Base-by-base conservation (phyloP, 2,329 filamentous ascomycete species). In the Arachnopeziza araneosa region DNA sequence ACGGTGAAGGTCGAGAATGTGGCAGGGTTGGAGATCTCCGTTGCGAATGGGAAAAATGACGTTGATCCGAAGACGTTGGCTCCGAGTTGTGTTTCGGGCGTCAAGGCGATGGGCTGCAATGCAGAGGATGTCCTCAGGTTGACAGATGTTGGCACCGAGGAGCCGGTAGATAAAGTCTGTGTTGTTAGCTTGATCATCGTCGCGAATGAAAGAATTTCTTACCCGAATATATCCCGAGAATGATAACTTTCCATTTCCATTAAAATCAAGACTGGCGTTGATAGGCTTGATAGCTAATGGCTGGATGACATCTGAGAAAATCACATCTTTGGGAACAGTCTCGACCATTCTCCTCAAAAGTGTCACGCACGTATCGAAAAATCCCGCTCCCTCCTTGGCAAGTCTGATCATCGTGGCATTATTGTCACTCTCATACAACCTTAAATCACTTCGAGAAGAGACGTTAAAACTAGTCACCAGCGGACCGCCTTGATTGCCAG, bases 311-410 rank as follows among this genome's bases (percentile, higher is more conserved):
- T 80, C 78, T 0, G 79, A 78, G 2, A 86, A 76, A 0, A 73
- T 72, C 8, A 84, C 79, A 1, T 74, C 74, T 1, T 70, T 68
- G 1, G 83, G 83, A 0, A 86, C 83, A 1, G 79, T 77, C 12
- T 87, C 80, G 60, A 86, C 80, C 83, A 86, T 81, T 66, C 80
- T 80, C 68, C 82, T 79, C 32, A 86, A 72, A 3, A 86, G 74
- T 8, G 67, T 73, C 62, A 76, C 73, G 69, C 84, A 87, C 22
- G 75, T 74, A 32, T 68, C 73, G 23, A 73, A 69, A 71, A 83
- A 86, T 9, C 68, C 71, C 0, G 72, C 64, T 0, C 75, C 68
- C 0, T 76, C 67, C 51, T 79, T 74, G 4, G 75, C 68, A 72
- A 86, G 68, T 1, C 75, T 71, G 8, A 68, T 69, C 68, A 86